phyloP scores from a whole-genome alignment of 2,329 filamentous ascomycete species.

The Akanthomyces muscarius region DNA sequence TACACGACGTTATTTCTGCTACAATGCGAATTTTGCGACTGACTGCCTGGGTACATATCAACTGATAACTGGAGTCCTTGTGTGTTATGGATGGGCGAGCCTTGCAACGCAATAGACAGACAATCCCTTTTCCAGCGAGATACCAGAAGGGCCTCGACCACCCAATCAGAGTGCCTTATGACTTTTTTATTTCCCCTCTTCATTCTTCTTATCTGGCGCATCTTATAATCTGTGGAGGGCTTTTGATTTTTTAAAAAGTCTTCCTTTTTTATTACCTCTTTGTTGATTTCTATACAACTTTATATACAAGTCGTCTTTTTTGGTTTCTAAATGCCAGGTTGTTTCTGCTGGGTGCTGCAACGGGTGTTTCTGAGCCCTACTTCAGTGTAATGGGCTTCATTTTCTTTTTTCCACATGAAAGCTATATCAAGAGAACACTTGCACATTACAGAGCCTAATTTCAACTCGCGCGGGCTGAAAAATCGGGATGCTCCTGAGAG shows the following conservation, averaged over 20 bases:
- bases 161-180: slow-evolving; percentile 13
- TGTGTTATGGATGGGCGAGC: slow-evolving; percentile 10
- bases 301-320: slow-evolving; percentile 7
- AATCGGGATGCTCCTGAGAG: no score
- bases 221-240: slow-evolving; percentile 16
- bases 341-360: not conserved
- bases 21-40: slow-evolving; percentile 3
- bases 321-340: not conserved
- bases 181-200: slow-evolving; percentile 4
- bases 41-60: slow-evolving; percentile 5
- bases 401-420: no score
- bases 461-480: no score
- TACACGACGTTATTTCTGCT: not conserved
- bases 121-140: slow-evolving; percentile 16
- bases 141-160: slow-evolving; percentile 15
- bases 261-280: slow-evolving; percentile 2
- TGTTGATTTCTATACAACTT: slow-evolving; percentile 12
- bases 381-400: not conserved
- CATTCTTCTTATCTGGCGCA: slow-evolving; percentile 10
- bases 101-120: slow-evolving; percentile 17
- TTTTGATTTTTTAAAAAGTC: slow-evolving; percentile 8
- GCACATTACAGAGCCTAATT: no score
- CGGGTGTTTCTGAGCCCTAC: not conserved
- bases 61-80: slow-evolving; percentile 22
- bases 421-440: no score